Evolutionary conservation across 129 eudicot species (phyloP), one percentile per base, ranked within the genome.

Genomic region (Flaveria robusta): DNA sequence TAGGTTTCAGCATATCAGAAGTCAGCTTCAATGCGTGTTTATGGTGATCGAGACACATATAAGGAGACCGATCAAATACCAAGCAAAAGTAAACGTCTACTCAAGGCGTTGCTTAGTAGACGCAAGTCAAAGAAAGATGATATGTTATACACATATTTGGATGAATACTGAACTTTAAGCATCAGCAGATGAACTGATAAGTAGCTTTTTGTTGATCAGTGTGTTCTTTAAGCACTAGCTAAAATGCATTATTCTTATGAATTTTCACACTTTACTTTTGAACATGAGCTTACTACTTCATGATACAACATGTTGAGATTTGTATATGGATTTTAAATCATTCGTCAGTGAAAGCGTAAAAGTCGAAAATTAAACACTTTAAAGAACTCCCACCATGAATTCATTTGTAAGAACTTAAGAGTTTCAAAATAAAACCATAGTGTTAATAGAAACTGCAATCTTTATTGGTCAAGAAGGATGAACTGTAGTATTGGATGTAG

Each of bases 121-220:
- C 91, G 93, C 62, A 91, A 89, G 85, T 86, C 96, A 8, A 94
- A 89, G 88, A 94, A 94, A 84, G 98, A 94, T 22, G 97, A 94
- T 20, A 91, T 56, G 31, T 67, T 94, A 42, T 91, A 90, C 75
- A 87, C 91, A 14, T 94, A 87, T 72, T 81, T 94, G 77, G 98
- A 94, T 84, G 98, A 94, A 84, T 94, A 94, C 73, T 91, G 73
- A 83, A 56, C 72, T 20, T 62, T 6, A 64, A 47, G 15, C 34
- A 65, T 75, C 79, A 18, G 12, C 46, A 64, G 13, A 31, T 27
- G 60, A 77, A 52, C 26, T 4, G 16, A 11, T 11, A 11, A 4
- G 16, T 13, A 2, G 64, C 37, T 31, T 31, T 7, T 43, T 43
- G 47, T 6, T 31, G 37, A 29, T 29, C 37, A 31, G 37, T 31